These are phyloP conservation scores for Phyllosticta citrichinensis DNA, from an alignment of 2,329 filamentous ascomycete genomes.

Conservation along the genomic window DNA sequence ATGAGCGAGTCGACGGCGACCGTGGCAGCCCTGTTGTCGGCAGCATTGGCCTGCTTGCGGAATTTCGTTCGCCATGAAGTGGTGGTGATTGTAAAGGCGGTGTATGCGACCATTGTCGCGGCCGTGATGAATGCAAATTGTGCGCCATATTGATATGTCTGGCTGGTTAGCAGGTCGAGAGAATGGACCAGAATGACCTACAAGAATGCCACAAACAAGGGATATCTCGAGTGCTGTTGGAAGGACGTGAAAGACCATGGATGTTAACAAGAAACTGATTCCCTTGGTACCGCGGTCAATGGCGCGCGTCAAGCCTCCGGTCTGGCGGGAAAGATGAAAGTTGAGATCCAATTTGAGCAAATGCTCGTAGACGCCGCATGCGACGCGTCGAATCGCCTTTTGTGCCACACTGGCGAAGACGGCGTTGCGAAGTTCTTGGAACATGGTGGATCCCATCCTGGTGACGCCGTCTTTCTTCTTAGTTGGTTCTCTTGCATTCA, in stretches of 20 bases:
- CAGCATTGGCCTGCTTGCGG: conserved; percentile 85
- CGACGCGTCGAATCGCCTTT: conserved; percentile 87
- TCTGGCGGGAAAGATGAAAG: conserved; percentile 91
- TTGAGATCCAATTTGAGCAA: conserved; percentile 78
- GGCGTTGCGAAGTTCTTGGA: conserved; percentile 90
- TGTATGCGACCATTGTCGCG: conserved; percentile 85
- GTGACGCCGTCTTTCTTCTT: conserved; percentile 59
- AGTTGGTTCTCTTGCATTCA: background rate
- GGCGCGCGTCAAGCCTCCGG: conserved; percentile 82
- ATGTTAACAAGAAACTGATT: conserved; percentile 92
- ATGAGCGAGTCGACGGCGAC: conserved; percentile 94
- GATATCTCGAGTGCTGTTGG: conserved; percentile 89
- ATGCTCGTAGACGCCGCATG: conserved; percentile 86
- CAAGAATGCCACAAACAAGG: conserved; percentile 88
- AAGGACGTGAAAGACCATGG: conserved; percentile 96
- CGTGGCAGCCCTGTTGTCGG: conserved; percentile 90
- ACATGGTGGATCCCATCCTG: conserved; percentile 77
- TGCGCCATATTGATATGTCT: conserved; percentile 87
- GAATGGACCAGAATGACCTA: conserved; percentile 22
- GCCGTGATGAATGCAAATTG: conserved; percentile 88
- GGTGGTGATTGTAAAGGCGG: conserved; percentile 92
- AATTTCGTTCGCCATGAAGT: conserved; percentile 98
- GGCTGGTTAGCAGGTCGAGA: background rate
- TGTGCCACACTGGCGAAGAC: conserved; percentile 96
- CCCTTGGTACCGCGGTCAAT: conserved; percentile 97